Base-by-base conservation (phyloP, 2,329 filamentous ascomycete genomes). In the Fusarium fracticaudum region DNA sequence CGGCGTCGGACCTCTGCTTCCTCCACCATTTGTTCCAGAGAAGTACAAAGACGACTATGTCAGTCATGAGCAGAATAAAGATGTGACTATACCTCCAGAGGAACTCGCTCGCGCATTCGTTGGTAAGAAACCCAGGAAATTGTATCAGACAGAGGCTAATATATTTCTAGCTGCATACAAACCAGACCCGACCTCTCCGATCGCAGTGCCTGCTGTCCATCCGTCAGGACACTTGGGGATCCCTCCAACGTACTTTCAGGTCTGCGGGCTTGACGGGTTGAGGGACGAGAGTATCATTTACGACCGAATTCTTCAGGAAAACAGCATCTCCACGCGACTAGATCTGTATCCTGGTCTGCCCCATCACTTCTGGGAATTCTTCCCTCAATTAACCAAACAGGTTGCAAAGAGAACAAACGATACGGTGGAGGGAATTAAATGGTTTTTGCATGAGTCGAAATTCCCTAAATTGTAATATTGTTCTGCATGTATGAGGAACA, bases 271-370 rank as follows among this genome's bases (percentile, higher is more conserved):
- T 55, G 51, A 55, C 0, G 51, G 51, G 2, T 4, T 55, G 35
- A 55, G 51, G 26, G 51, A 55, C 4, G 51, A 55, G 35, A 55
- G 51, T n/a, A n/a, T 55, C 24, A 41, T 55, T 43, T 55, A 55
- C 3, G 37, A 55, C 8, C 37, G 20, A 2, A 55, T 55, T 14
- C 37, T 55, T 1, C 24, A 41, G 15, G 24, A 43, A 13, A 2
- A n/a, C 8, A n/a, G 10, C 20, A 41, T 55, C 22, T 13, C 35
- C 12, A 55, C 51, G 11, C 24, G 51, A 31, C 20, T 41, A 5
- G 51, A 55, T 55, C 6, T 55, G 20, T 55, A 55, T 55, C 26
- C 51, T n/a, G 51, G 51, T 14, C 20, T 55, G 6, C 37, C 51
- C 11, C 51, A 55, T 41, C 51, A 55, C 1, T 55, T 55, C 20